A percentile compares a stretch with the other conserved stretches of the same genome.
Evolutionary conservation across 2,329 filamentous ascomycete genomes (phyloP).

Genomic region (Ascochyta lentis): DNA sequence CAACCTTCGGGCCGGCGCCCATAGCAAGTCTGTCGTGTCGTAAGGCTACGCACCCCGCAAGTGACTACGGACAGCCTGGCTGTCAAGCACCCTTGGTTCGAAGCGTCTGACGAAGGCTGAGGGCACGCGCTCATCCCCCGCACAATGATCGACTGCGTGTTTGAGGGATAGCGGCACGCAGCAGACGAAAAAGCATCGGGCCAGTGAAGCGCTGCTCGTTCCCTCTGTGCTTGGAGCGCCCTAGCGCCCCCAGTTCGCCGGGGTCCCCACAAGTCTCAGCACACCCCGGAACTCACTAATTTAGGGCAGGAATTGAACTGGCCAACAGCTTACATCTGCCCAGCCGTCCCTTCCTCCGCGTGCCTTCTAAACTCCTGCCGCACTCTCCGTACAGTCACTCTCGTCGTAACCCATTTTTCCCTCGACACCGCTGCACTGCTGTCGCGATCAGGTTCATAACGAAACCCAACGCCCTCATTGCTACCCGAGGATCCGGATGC

Average conservation of each 20-base stretch:
- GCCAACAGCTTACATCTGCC: slow-evolving; percentile 29
- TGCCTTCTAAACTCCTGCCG: slow-evolving; percentile 21
- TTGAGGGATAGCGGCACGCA: slow-evolving; percentile 31
- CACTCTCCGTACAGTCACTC: slow-evolving; percentile 17
- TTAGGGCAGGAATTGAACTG: slow-evolving; percentile 22
- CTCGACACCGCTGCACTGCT: slow-evolving; percentile 8
- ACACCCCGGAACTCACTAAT: slow-evolving; percentile 30
- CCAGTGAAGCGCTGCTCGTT: slow-evolving; percentile 21
- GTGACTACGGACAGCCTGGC: neutral
- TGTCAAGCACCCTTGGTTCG: neutral
- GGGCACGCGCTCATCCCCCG: slow-evolving; percentile 19
- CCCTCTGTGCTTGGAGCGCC: slow-evolving; percentile 21
- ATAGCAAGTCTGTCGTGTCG: slow-evolving; percentile 15
- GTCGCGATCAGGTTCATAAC: neutral
- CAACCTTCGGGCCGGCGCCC: slow-evolving; percentile 25
- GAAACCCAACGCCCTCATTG: neutral
- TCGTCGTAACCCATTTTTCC: slow-evolving; percentile 9
- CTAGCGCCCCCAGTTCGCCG: slow-evolving; percentile 29
- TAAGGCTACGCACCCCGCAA: slow-evolving; percentile 17
- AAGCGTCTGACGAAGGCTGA: slow-evolving; percentile 12
- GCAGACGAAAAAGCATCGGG: slow-evolving; percentile 42
- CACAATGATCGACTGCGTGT: slow-evolving; percentile 22
- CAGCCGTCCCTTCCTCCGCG: slow-evolving; percentile 32
- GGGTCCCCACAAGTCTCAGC: slow-evolving; percentile 19
- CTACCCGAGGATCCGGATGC: slow-evolving; percentile 25